Evolutionary conservation across 139 green algal species (phyloP).

Genomic region (Limnomonas spitsbergensis): DNA sequence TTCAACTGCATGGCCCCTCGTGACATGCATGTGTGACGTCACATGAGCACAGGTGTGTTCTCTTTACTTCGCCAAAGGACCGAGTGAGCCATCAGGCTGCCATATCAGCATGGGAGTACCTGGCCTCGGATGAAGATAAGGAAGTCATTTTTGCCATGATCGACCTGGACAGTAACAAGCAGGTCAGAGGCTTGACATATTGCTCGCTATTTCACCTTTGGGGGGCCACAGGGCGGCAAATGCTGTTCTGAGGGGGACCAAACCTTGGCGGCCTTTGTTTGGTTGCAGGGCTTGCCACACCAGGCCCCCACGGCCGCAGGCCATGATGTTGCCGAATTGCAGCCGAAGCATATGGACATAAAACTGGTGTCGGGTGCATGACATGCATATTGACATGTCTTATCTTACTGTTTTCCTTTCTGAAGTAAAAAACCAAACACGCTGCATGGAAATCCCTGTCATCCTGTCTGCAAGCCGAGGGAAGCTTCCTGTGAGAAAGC

Average conservation of each 20-base stretch:
- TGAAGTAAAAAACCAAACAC: too few relatives aligned
- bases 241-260: background rate
- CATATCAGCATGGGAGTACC: background rate
- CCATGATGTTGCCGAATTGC: background rate
- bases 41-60: slow-evolving; percentile 17
- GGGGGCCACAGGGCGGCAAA: too few relatives aligned
- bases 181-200: too few relatives aligned
- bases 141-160: slow-evolving; percentile 8
- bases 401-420: too few relatives aligned
- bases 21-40: too few relatives aligned
- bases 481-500: too few relatives aligned
- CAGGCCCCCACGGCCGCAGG: background rate
- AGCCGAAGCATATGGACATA: background rate
- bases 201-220: too few relatives aligned
- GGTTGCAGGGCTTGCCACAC: background rate
- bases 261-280: background rate
- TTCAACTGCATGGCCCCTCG: too few relatives aligned
- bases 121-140: slow-evolving; percentile 12
- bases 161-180: slow-evolving; percentile 9
- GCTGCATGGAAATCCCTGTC: too few relatives aligned
- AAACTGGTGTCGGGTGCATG: background rate
- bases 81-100: background rate
- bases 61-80: background rate
- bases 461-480: too few relatives aligned
- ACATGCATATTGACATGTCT: too few relatives aligned